Conservation (phyloP, 495 filamentous ascomycete genomes). For the Pseudomonodictys pantanalensis region DNA sequence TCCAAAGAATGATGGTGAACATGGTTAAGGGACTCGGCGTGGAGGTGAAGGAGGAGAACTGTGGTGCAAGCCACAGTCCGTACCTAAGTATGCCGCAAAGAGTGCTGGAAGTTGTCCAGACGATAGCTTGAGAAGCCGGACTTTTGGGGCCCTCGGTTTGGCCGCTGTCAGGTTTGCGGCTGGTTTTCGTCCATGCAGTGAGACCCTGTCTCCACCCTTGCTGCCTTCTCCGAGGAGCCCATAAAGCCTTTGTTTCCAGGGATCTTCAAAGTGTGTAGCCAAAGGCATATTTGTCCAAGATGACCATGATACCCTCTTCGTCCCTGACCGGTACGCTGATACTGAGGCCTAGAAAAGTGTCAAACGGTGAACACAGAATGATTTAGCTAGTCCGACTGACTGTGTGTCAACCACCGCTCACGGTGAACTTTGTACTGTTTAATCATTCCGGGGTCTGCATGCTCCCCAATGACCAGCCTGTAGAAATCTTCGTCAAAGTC, state of each 20-base stretch:
- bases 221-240: too few species aligned
- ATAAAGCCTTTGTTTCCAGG: too few species aligned
- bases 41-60: background rate
- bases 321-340: background rate
- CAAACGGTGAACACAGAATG: too few species aligned
- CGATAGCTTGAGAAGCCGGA: too few species aligned
- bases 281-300: background rate
- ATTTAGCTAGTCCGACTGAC: too few species aligned
- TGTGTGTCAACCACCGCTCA: background rate
- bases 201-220: too few species aligned
- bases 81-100: background rate
- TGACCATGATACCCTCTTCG: background rate
- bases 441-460: background rate
- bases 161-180: too few species aligned
- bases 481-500: background rate
- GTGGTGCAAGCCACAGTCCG: background rate
- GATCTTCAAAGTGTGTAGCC: too few species aligned
- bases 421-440: background rate
- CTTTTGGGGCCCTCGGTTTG: too few species aligned
- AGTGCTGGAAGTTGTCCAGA: background rate
- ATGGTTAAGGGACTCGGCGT: background rate
- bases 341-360: background rate
- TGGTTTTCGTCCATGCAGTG: too few species aligned
- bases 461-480: background rate
- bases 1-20: constrained; percentile 4